Base-by-base conservation (phyloP, 257 asterid genomes). In the Solanum tarapatanum region DNA sequence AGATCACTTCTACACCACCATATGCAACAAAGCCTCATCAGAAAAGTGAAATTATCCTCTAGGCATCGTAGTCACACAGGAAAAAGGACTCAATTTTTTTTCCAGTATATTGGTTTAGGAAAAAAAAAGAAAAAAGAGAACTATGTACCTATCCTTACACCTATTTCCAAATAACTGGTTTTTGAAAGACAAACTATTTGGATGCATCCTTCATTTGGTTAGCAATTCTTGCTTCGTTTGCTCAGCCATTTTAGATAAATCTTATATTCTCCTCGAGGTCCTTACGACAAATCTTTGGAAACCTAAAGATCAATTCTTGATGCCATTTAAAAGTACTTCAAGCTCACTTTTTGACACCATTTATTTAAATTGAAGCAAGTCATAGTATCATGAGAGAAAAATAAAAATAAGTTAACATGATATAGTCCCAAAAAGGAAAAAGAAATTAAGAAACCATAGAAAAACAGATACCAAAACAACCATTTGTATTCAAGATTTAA, bases 231-330 rank as follows among this genome's bases (percentile, higher is more conserved):
- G 92, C 90, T 91, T 92, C 93, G 90, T 90, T 88, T 94, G 88
- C 8, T 90, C 92, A 91, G 95, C 98, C 8, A 92, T 88, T 26
- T 73, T 89, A 88, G 98, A 82, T 16, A 93, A 16, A n/a, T 93
- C 93, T 36, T 93, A 93, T 32, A 93, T 87, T 92, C 77, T 94
- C 93, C 88, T 95, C 8, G 95, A 93, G 23, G 99, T 92, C 91
- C 92, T 95, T 87, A 96, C 98, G 0, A 97, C 99, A 89, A 96
- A 96, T 88, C 98, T 93, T 93, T 96, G 98, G 90, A 95, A 94
- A 64, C 87, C 16, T 43, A 2, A 43, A 43, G 51, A 43, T 43
- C 51, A 43, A 43, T 43, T 43, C 51, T 11, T 11, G 51, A 43
- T 43, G 51, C 51, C 51, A 43, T 43, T 43, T 43, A 43, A 43